A percentile compares a stretch with the other conserved stretches of the same genome.
These are phyloP conservation scores for Tilletia indica DNA, from an alignment of 1,284 basidiomycete genomes.

Conservation along the genomic window DNA sequence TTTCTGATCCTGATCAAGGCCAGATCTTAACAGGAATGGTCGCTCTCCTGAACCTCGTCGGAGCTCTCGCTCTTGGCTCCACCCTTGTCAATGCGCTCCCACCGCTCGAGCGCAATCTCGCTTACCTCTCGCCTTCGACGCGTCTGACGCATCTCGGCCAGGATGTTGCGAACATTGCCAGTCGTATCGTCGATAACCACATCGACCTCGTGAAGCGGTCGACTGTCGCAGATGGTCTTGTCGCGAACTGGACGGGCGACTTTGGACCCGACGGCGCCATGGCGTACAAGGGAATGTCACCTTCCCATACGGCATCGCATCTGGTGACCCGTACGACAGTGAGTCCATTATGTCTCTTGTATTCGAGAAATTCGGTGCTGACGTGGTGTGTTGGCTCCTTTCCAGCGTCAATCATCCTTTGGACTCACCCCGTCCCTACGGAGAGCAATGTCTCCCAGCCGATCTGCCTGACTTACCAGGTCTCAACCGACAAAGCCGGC, in stretches of 20 bases:
- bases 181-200: constrained; percentile 8
- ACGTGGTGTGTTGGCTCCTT: neutral
- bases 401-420: constrained; percentile 63
- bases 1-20: too few species aligned
- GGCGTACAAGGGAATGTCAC: constrained; percentile 44
- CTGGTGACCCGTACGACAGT: constrained; percentile 65
- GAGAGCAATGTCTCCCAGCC: constrained; percentile 59
- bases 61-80: neutral
- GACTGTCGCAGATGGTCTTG: constrained; percentile 33
- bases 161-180: constrained; percentile 30
- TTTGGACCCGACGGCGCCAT: constrained; percentile 31
- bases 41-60: neutral
- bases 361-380: neutral
- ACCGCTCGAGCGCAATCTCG: constrained; percentile 39
- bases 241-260: constrained; percentile 32
- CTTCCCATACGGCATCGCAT: constrained; percentile 58
- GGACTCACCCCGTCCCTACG: constrained; percentile 59
- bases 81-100: constrained; percentile 30
- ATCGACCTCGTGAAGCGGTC: constrained; percentile 26
- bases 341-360: neutral
- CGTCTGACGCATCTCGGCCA: constrained; percentile 32
- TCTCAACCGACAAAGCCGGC: constrained; percentile 48
- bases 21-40: neutral
- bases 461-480: constrained; percentile 64
- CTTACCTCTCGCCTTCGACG: constrained; percentile 40